Percentiles rank a stretch among this genome's conserved stretches.
Evolutionary conservation across 73 alveolate species (phyloP).

Genomic region (Symbiodinium pilosum): DNA sequence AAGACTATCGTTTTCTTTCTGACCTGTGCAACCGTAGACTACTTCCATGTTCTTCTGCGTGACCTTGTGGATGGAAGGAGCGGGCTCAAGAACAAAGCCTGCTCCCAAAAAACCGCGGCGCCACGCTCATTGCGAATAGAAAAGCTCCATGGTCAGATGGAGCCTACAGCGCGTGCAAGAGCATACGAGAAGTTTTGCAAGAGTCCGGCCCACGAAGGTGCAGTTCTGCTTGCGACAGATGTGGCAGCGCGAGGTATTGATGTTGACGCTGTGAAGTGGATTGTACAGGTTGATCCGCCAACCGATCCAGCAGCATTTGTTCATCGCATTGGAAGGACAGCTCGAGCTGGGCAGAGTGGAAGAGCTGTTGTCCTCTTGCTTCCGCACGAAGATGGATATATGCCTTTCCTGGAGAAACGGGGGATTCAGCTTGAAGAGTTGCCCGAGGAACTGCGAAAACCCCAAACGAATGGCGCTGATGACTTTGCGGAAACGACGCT

Average conservation of each 20-base stretch:
- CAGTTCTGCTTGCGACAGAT: constrained; percentile 99
- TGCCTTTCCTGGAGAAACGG: constrained; percentile 77
- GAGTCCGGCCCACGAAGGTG: constrained; percentile 96
- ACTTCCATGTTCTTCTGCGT: constrained; percentile 95
- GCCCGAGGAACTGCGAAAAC: constrained; percentile 23
- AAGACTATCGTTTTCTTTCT: constrained; percentile 97
- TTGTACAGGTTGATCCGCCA: constrained; percentile 96
- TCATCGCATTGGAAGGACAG: constrained; percentile 99
- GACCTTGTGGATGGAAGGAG: constrained; percentile 64
- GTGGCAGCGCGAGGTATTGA: constrained; percentile 99
- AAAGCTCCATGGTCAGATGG: constrained; percentile 99
- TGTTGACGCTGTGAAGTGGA: constrained; percentile 99
- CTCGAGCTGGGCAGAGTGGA: constrained; percentile 99
- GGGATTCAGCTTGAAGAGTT: constrained; percentile 62
- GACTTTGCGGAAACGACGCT: background rate
- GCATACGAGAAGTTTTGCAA: constrained; percentile 97
- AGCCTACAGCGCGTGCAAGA: constrained; percentile 63
- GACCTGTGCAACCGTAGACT: constrained; percentile 99
- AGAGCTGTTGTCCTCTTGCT: constrained; percentile 35
- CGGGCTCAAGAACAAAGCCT: background rate
- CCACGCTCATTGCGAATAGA: constrained; percentile 90
- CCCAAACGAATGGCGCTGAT: background rate
- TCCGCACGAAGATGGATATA: constrained; percentile 82
- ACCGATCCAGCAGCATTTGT: constrained; percentile 98
- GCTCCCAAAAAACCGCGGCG: background rate